Evolutionary conservation across 306 rosid genomes (phyloP).

Genomic region (Cucumis hystrix): DNA sequence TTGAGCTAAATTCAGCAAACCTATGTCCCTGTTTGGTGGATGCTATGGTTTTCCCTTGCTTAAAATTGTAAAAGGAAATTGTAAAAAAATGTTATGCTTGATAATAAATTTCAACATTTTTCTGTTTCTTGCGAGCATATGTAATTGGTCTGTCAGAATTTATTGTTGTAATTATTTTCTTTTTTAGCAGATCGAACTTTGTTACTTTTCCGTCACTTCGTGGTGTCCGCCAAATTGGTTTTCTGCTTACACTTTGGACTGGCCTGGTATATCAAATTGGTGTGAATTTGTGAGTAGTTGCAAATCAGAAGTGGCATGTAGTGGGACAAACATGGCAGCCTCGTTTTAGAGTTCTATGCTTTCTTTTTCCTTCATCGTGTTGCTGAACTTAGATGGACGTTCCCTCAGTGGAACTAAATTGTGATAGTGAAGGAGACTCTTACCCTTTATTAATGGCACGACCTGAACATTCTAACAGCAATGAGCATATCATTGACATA

Average conservation of each 20-base stretch:
- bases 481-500: conserved; percentile 54
- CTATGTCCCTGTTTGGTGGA: neutral
- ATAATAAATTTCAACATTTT: neutral
- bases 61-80: neutral
- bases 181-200: neutral
- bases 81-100: neutral
- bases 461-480: conserved; percentile 17
- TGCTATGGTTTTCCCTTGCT: neutral
- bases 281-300: neutral
- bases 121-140: neutral
- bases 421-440: conserved; percentile 31
- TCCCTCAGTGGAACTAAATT: conserved; percentile 32
- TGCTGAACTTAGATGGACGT: conserved; percentile 46
- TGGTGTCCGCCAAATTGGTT: neutral
- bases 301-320: neutral
- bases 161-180: neutral
- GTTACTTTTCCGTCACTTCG: neutral
- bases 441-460: conserved; percentile 54
- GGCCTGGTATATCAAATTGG: neutral
- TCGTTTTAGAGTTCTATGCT: conserved; percentile 22
- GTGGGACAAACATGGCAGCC: conserved; percentile 7
- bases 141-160: neutral
- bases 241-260: neutral
- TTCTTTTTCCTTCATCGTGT: conserved; percentile 18
- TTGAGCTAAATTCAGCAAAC: neutral